Base-by-base conservation (phyloP, 1,139 yeast genomes). In the Martiniozyma asiatica region DNA sequence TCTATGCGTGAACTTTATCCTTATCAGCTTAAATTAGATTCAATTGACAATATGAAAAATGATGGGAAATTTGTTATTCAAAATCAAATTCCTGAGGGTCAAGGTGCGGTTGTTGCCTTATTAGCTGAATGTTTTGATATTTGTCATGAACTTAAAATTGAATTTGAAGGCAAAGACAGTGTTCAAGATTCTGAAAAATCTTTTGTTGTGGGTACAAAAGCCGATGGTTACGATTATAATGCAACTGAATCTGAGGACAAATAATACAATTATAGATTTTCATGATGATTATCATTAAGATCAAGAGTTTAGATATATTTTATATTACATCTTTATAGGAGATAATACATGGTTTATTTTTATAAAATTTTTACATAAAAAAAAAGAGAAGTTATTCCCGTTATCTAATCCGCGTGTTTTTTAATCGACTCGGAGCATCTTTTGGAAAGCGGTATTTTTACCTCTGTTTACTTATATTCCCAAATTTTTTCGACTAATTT, bases 111-210 rank as follows among this genome's bases (percentile, higher is more conserved):
- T 39, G 85, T 77, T 52, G 94, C 95, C 1, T 58, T 89, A 39
- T 61, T 89, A 30, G 92, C 94, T 3, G 97, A 87, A 53, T 87
- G 97, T 54, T 89, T 84, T 51, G 98, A 89, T 54, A 78, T 87
- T 35, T 65, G 82, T 33, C 87, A 89, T 51, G 98, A 89, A 56
- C 63, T 89, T 48, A 79, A 84, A 49, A 78, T 82, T 20, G 96
- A 87, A 48, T 69, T 84, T 38, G 92, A 84, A 48, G 93, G 81
- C 35, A 33, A 31, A 20, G 43, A 39, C 27, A 22, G 35, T 35
- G 27, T 25, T 14, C 37, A 37, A 20, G 37, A 39, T 27, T 27
- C 27, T 22, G 40, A 41, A 30, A 41, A 42, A 22, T 37, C 36
- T 14, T 22, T 30, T 21, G 48, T 44, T 16, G 46, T 44, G 25